Evolutionary conservation across 2,329 filamentous ascomycete genomes (phyloP).

Genomic region (Gliomastix tumulicola): DNA sequence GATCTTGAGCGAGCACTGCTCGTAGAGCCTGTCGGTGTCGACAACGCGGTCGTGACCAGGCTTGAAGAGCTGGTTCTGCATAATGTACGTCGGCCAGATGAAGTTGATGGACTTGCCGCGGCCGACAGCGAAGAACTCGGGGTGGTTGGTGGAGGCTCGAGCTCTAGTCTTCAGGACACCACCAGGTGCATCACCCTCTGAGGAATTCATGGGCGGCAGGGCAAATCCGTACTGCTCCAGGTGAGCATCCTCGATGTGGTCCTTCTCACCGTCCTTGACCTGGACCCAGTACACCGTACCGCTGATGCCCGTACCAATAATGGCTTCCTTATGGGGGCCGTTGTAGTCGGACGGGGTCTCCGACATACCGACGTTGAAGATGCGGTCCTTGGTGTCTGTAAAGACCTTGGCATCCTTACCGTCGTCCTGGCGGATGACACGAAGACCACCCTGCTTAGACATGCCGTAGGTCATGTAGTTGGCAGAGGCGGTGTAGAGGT

Average conservation of each 20-base stretch:
- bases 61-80: conserved; percentile 58
- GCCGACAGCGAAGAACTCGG: conserved; percentile 91
- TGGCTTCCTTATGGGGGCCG: conserved; percentile 62
- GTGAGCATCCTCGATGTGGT: conserved; percentile 70
- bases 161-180: conserved; percentile 94
- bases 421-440: conserved; percentile 90
- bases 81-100: conserved; percentile 61
- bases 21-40: conserved; percentile 80
- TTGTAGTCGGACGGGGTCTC: conserved; percentile 52
- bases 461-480: conserved; percentile 93
- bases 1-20: conserved; percentile 85
- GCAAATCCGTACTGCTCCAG: conserved; percentile 83
- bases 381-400: conserved; percentile 82
- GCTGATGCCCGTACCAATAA: conserved; percentile 89
- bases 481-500: conserved; percentile 80
- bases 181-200: conserved; percentile 85
- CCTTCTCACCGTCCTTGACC: conserved; percentile 68
- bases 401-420: conserved; percentile 90
- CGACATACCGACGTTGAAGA: conserved; percentile 89
- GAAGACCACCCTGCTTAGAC: conserved; percentile 85
- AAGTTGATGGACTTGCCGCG: conserved; percentile 95
- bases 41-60: conserved; percentile 61
- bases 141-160: conserved; percentile 79
- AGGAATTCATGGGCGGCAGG: conserved; percentile 76
- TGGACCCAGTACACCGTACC: conserved; percentile 95